Conservation (phyloP, 2,329 filamentous ascomycete species). For the Epichloe glyceriae region DNA sequence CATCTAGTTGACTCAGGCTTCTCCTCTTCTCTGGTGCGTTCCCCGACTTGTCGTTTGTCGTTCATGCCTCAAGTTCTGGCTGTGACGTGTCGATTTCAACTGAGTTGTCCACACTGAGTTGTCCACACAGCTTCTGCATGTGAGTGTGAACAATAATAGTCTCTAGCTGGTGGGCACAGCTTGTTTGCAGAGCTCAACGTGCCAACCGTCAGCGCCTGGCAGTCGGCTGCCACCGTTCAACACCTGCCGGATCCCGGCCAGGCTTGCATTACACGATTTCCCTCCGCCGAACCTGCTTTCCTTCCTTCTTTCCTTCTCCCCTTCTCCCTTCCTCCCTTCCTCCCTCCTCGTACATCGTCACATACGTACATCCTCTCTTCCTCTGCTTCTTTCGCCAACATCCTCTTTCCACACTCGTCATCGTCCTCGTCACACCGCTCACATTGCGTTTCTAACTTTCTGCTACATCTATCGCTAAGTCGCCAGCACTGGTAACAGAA, state of each 20-base stretch:
- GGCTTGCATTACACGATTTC: background rate
- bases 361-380: background rate
- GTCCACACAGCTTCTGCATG: too few species aligned
- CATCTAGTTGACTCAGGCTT: background rate
- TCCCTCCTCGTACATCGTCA: background rate
- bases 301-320: constrained; percentile 7
- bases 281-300: constrained; percentile 4
- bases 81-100: background rate
- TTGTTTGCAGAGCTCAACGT: background rate
- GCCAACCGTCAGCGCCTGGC: background rate
- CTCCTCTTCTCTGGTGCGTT: background rate
- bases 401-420: background rate
- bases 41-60: background rate
- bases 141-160: too few species aligned
- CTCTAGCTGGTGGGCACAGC: too few species aligned
- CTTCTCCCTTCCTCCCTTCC: constrained; percentile 1
- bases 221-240: background rate
- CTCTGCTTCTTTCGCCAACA: background rate
- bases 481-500: background rate
- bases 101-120: too few species aligned
- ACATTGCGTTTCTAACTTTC: background rate
- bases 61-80: background rate
- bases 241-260: background rate
- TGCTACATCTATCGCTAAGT: background rate
- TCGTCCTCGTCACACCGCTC: background rate